A percentile compares a stretch with the other conserved stretches of the same genome.
Evolutionary conservation across 108 stramenopile genomes (phyloP).

Genomic region (Nitzschia palea): DNA sequence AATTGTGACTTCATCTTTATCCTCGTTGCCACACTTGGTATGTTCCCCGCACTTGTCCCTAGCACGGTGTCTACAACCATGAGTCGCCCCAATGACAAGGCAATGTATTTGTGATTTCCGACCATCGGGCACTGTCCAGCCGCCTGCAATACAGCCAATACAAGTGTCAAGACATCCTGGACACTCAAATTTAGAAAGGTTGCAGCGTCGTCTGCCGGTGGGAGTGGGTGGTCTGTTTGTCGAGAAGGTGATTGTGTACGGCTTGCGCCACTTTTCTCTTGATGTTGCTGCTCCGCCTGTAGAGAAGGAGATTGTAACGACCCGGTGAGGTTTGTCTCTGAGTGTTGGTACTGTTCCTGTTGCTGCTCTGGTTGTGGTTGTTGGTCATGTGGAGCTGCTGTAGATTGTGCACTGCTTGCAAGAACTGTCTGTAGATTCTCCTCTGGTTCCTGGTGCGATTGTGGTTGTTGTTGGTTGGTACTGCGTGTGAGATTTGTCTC

Average conservation of each 20-base stretch:
- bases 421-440: no score
- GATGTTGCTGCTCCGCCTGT: not conserved
- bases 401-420: no score
- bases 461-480: no score
- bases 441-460: no score
- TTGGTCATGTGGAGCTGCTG: no score
- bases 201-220: not conserved
- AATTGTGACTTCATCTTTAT: no score
- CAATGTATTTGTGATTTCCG: constrained; percentile 4
- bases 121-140: not conserved
- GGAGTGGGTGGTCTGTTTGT: not conserved
- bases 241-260: no score
- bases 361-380: not conserved
- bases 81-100: not conserved
- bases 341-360: not conserved
- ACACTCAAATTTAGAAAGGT: not conserved
- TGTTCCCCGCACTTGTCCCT: no score
- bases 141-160: not conserved
- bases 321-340: not conserved
- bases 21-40: no score
- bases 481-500: no score
- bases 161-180: not conserved
- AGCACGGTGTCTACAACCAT: not conserved
- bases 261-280: not conserved
- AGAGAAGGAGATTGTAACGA: not conserved